A percentile compares a stretch with the other conserved stretches of the same genome.
phyloP scores from a whole-genome alignment of 1,284 basidiomycete species.

The Leccinum ponderosum region DNA sequence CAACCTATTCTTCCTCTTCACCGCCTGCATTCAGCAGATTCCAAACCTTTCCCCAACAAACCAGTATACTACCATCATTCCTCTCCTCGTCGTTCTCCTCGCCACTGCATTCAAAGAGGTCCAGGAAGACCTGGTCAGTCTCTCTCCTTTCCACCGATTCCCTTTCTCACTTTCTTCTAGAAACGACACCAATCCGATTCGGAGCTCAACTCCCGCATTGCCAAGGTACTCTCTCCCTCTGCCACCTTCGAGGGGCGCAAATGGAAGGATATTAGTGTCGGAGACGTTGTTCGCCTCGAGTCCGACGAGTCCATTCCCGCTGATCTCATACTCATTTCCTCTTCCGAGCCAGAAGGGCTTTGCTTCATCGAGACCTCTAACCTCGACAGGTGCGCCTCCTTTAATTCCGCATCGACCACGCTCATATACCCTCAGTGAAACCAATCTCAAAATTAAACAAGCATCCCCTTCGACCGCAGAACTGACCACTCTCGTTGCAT shows the following conservation, averaged over 20 bases:
- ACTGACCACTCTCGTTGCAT: constrained; percentile 73
- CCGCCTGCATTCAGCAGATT: constrained; percentile 97
- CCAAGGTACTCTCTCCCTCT: constrained; percentile 74
- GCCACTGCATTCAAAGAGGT: constrained; percentile 98
- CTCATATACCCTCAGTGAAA: constrained; percentile 65
- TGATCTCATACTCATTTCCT: constrained; percentile 86
- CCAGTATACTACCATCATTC: constrained; percentile 92
- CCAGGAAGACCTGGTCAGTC: constrained; percentile 84
- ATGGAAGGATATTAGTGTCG: constrained; percentile 91
- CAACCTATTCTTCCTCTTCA: constrained; percentile 99
- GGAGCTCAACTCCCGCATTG: constrained; percentile 84
- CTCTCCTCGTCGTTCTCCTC: constrained; percentile 86
- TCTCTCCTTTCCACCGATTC: too few relatives aligned
- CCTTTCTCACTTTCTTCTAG: constrained; percentile 37
- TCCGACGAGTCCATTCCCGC: constrained; percentile 96
- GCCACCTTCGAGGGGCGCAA: constrained; percentile 74
- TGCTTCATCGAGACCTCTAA: constrained; percentile 99
- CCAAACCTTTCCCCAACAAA: constrained; percentile 98
- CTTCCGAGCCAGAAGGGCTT: constrained; percentile 94
- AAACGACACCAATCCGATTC: constrained; percentile 97
- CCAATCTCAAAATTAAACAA: constrained; percentile 99
- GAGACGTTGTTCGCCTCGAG: constrained; percentile 91
- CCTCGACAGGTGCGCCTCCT: constrained; percentile 79
- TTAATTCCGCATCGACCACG: neutral
- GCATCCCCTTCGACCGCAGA: constrained; percentile 81